Evolutionary conservation across 768 basidiomycete genomes (phyloP).

Genomic region (Russula lepida): DNA sequence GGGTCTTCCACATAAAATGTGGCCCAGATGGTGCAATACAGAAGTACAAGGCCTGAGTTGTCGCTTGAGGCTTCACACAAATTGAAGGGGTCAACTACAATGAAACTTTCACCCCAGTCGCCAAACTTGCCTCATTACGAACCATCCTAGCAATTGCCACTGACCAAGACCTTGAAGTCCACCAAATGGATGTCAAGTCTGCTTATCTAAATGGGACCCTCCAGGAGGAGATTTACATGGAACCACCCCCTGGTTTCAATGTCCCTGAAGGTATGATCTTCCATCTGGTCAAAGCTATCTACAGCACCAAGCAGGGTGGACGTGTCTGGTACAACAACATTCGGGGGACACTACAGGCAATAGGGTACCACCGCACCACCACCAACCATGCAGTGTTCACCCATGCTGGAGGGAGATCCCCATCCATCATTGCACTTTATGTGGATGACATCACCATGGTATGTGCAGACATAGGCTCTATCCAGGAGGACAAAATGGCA

Average conservation of each 20-base stretch:
- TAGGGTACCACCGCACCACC: background rate
- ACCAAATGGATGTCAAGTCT: background rate
- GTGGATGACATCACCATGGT: background rate
- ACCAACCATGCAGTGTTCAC: background rate
- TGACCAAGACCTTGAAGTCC: background rate
- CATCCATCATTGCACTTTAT: background rate
- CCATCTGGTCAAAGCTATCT: background rate
- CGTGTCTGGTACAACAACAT: background rate
- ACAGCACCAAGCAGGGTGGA: background rate
- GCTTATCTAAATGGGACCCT: background rate
- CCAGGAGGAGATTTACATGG: background rate
- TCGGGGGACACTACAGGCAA: fast-evolving
- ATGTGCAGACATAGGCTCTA: too few species aligned
- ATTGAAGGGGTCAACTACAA: constrained; percentile 29
- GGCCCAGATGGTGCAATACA: constrained; percentile 25
- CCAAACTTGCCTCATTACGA: constrained; percentile 14
- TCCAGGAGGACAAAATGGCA: too few species aligned
- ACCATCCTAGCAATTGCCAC: background rate
- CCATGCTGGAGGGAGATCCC: too few species aligned
- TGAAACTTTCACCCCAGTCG: constrained; percentile 10
- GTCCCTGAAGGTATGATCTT: background rate
- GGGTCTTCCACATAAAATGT: constrained; percentile 23
- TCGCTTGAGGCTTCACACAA: constrained; percentile 33
- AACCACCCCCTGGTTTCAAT: background rate
- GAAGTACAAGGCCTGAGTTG: constrained; percentile 32